Base-by-base conservation (phyloP, 192 early-diverging fungal species). In the Entomortierella lignicola region DNA sequence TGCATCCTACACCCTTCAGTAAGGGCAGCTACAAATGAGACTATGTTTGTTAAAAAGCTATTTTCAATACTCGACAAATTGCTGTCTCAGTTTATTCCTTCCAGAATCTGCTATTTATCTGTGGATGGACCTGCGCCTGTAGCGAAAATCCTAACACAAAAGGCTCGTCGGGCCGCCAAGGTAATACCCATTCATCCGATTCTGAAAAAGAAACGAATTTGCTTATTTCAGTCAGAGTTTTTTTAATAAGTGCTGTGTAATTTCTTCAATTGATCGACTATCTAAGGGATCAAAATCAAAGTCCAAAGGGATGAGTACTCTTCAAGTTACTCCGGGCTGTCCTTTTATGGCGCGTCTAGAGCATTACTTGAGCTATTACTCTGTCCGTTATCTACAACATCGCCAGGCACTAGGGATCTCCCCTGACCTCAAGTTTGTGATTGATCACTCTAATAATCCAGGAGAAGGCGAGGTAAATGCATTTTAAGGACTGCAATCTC, bases 401-500 rank as follows among this genome's bases (percentile, higher is more conserved):
- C 67, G 75, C 30, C 75, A 62, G 1, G 20, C 18, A 0, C 54
- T 69, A 8, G 62, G 72, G 12, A 72, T 74, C 15, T 73, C 80
- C 2, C 80, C 80, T 2, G 70, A 81, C 41, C 71, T 81, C 60
- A 81, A 72, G 55, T 81, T 81, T 57, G 66, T 81, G 8, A 74
- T 81, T 54, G 80, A 81, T 34, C 71, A 74, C 44, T 72, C 80
- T 3, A 74, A 69, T 59, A 74, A 72, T 20, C 80, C 80, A 8
- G 80, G 80, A 6, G 80, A 81, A 32, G 80, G 80, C 32, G 80
- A 81, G 66, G 80, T 81, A 72, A 47, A 47, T n/a, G n/a, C n/a
- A n/a, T n/a, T n/a, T n/a, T n/a, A n/a, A n/a, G n/a, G n/a, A n/a
- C n/a, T n/a, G n/a, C n/a, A n/a, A n/a, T n/a, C n/a, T n/a, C n/a